These are phyloP conservation scores for Otatea glauca DNA, from an alignment of 176 grass and related monocot species.

Conservation along the genomic window DNA sequence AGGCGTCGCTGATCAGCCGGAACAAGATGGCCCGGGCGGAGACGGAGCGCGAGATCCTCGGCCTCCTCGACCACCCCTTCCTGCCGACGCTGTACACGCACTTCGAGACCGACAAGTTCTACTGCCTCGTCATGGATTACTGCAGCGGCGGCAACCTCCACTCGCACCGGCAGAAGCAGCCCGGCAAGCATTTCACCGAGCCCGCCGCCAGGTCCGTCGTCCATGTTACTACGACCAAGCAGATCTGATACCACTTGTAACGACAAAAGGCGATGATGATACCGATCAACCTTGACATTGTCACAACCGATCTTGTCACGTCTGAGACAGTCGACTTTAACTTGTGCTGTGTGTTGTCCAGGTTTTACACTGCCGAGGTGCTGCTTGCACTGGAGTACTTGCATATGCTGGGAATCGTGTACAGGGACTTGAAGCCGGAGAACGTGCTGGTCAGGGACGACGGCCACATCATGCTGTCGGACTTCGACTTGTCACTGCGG, in stretches of 20 bases:
- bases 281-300: neutral
- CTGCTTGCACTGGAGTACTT: slow-evolving; percentile 55
- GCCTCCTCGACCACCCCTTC: slow-evolving; percentile 53
- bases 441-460: slow-evolving; percentile 55
- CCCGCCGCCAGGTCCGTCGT: slow-evolving; percentile 35
- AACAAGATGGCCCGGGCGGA: slow-evolving; percentile 60
- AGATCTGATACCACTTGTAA: neutral
- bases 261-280: neutral
- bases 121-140: slow-evolving; percentile 50
- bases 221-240: neutral
- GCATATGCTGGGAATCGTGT: slow-evolving; percentile 57
- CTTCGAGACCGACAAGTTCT: slow-evolving; percentile 50
- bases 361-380: slow-evolving; percentile 50
- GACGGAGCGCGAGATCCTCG: slow-evolving; percentile 64
- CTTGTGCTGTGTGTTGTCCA: neutral
- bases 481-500: slow-evolving; percentile 55
- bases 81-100: slow-evolving; percentile 48
- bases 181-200: slow-evolving; percentile 56
- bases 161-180: slow-evolving; percentile 56
- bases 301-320: neutral
- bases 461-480: slow-evolving; percentile 56
- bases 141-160: slow-evolving; percentile 57
- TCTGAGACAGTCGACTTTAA: neutral
- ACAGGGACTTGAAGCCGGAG: slow-evolving; percentile 57
- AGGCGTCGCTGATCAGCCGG: slow-evolving; percentile 55